Conservation (phyloP, 2,329 filamentous ascomycete genomes). For the Penicillium olsonii region DNA sequence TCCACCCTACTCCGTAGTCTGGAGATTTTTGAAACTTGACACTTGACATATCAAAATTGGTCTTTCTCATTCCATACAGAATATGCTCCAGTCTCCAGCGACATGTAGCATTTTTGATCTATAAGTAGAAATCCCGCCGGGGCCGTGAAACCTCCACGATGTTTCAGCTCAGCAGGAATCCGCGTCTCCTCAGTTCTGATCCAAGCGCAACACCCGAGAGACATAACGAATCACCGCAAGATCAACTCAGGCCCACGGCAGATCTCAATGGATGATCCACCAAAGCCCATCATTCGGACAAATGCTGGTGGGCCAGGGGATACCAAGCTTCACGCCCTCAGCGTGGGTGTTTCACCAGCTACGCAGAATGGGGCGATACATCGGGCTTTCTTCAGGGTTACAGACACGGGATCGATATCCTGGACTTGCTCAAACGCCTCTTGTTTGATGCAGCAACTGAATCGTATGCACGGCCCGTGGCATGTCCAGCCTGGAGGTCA, state of each 20-base stretch:
- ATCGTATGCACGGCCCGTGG: neutral
- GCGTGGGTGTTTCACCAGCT: neutral
- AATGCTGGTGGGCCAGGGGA: neutral
- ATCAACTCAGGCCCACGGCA: neutral
- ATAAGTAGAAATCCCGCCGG: neutral
- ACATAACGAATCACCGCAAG: neutral
- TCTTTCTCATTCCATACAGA: neutral
- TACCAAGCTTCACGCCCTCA: conserved; percentile 1
- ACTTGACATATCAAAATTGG: too few species aligned
- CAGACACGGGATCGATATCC: neutral
- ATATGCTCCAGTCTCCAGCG: neutral
- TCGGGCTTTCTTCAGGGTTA: conserved; percentile 3
- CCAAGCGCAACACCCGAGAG: neutral
- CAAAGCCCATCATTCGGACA: neutral
- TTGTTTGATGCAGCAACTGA: neutral
- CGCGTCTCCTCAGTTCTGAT: neutral
- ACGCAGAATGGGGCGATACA: neutral
- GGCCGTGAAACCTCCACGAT: neutral
- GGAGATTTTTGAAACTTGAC: neutral
- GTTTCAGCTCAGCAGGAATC: neutral
- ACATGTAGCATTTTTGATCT: neutral
- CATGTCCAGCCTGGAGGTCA: too few species aligned
- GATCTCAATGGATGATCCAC: conserved; percentile 1
- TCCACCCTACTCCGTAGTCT: too few species aligned
- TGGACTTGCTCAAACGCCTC: neutral